Evolutionary conservation across 108 stramenopile genomes (phyloP).

Genomic region (Pseudonitzschia multiseries): DNA sequence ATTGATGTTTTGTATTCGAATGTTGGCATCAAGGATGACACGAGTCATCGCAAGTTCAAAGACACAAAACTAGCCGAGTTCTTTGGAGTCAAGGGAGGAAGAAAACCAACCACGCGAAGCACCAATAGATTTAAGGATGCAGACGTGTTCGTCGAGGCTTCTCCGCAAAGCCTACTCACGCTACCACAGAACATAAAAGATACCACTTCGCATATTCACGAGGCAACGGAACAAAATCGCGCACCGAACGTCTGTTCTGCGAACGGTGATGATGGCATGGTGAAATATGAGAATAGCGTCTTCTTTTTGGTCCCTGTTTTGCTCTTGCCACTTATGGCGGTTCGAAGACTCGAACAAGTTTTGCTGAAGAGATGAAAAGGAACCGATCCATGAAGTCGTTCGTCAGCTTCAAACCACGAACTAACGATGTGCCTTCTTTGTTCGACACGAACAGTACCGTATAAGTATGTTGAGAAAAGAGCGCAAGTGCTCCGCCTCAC

Average conservation of each 20-base stretch:
- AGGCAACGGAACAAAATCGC: background rate
- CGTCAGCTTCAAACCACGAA: too few species aligned
- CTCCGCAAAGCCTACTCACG: background rate
- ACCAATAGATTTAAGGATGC: slow-evolving; percentile 7
- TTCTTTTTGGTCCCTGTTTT: background rate
- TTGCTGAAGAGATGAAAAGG: background rate
- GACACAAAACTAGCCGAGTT: slow-evolving; percentile 57
- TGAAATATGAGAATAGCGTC: background rate
- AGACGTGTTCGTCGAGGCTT: background rate
- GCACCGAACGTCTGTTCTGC: background rate
- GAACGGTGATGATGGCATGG: background rate
- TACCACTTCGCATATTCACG: background rate
- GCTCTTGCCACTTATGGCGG: background rate
- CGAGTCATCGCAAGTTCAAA: slow-evolving; percentile 9
- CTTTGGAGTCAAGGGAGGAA: slow-evolving; percentile 38
- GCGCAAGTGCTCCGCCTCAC: too few species aligned
- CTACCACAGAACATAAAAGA: background rate
- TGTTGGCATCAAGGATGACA: slow-evolving; percentile 36
- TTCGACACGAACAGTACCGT: too few species aligned
- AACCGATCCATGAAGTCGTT: too few species aligned
- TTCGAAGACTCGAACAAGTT: background rate
- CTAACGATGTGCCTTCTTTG: too few species aligned
- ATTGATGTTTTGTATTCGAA: slow-evolving; percentile 33
- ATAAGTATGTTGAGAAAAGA: too few species aligned
- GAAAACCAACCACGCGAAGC: background rate